Conservation (phyloP, 345 rosid species). For the Rhizophora apiculata region DNA sequence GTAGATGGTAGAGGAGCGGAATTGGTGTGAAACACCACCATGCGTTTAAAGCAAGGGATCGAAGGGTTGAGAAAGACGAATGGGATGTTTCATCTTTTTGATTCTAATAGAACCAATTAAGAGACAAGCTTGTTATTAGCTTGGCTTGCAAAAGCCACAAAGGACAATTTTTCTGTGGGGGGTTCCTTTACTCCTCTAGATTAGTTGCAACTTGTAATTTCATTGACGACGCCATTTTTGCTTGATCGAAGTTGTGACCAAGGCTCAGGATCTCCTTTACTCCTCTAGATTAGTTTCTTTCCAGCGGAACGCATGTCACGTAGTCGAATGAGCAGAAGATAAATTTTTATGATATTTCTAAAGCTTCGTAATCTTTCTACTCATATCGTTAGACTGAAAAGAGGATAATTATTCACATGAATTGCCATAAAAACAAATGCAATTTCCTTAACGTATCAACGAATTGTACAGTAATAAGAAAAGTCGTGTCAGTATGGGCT, state of each 20-base stretch:
- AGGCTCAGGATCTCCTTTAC: constrained; percentile 24
- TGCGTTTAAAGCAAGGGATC: constrained; percentile 45
- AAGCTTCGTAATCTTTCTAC: no score
- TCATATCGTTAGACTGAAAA: no score
- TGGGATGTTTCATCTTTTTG: constrained; percentile 40
- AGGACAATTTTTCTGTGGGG: constrained; percentile 1
- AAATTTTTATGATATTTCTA: no score
- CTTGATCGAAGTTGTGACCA: constrained; percentile 32
- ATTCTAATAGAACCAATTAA: constrained; percentile 8
- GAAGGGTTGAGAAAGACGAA: constrained; percentile 24
- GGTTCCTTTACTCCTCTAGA: not conserved
- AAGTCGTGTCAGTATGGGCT: no score
- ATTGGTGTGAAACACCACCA: not conserved
- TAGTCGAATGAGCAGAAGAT: no score
- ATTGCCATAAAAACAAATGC: no score
- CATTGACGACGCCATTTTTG: constrained; percentile 13
- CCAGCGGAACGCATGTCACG: no score
- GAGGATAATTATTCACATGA: no score
- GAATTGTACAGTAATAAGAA: no score
- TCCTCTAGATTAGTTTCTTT: no score
- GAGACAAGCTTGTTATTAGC: constrained; percentile 20
- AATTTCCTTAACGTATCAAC: no score
- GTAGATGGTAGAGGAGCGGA: no score
- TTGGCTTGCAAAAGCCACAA: constrained; percentile 49
- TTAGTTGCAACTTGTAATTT: constrained; percentile 4